Conservation (phyloP, 306 rosid species). For the Dicorynia guianensis region DNA sequence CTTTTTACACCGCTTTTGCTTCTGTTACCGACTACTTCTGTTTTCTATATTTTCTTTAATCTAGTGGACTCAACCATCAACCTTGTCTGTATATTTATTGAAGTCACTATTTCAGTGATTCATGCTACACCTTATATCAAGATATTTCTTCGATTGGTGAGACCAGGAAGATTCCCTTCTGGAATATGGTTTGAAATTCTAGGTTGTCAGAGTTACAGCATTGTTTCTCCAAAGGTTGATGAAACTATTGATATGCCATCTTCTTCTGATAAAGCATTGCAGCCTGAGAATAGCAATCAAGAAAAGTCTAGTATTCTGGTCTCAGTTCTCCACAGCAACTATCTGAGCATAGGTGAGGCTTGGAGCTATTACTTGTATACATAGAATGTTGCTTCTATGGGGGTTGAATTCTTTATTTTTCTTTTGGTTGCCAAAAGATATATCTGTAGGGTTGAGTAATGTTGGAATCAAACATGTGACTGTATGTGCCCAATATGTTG, state of each 20-base stretch:
- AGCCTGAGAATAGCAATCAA: constrained; percentile 42
- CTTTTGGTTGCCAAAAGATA: too few species aligned
- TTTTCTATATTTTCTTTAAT: constrained; percentile 89
- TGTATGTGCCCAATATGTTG: too few species aligned
- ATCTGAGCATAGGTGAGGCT: constrained; percentile 78
- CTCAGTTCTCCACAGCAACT: constrained; percentile 84
- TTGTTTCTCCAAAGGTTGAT: constrained; percentile 35
- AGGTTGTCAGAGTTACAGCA: constrained; percentile 51
- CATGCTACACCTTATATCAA: constrained; percentile 88
- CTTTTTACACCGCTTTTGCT: constrained; percentile 82
- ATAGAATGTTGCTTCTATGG: constrained; percentile 34
- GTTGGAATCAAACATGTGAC: too few species aligned
- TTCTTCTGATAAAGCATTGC: constrained; percentile 47
- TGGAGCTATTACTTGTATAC: constrained; percentile 30
- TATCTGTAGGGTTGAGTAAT: too few species aligned
- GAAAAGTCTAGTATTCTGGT: constrained; percentile 62
- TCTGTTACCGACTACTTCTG: constrained; percentile 86
- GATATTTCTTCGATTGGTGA: constrained; percentile 73
- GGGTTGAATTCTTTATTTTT: not conserved
- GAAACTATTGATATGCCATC: constrained; percentile 39
- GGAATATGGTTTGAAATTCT: constrained; percentile 27
- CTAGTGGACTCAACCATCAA: constrained; percentile 69
- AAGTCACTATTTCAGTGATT: constrained; percentile 70
- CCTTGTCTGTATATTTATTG: constrained; percentile 68
- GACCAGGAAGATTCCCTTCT: constrained; percentile 73